A percentile compares a stretch with the other conserved stretches of the same genome.
These are phyloP conservation scores for Acer yangbiense DNA, from an alignment of 345 rosid genomes.

Conservation along the genomic window DNA sequence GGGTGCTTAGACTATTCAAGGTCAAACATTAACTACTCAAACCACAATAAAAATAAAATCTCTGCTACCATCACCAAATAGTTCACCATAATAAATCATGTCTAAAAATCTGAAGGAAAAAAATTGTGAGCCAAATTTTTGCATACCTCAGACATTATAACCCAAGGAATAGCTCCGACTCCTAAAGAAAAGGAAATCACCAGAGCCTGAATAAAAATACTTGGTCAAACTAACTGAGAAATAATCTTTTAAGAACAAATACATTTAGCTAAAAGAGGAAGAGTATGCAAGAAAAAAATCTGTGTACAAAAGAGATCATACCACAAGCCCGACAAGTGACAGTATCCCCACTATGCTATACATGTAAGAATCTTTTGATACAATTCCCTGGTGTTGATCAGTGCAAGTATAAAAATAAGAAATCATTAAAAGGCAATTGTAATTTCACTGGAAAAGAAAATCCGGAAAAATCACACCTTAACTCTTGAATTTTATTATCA, in stretches of 20 bases:
- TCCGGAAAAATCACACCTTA: neutral
- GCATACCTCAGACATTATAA: constrained; percentile 97
- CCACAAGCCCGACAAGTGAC: constrained; percentile 92
- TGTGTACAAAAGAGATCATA: constrained; percentile 28
- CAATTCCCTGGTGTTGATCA: constrained; percentile 43
- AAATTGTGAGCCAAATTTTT: neutral
- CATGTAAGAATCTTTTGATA: constrained; percentile 54
- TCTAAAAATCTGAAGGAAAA: too few relatives aligned
- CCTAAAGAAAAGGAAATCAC: constrained; percentile 86
- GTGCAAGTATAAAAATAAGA: constrained; percentile 15
- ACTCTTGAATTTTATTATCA: neutral
- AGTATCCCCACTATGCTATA: constrained; percentile 66
- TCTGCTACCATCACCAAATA: neutral
- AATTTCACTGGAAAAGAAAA: neutral
- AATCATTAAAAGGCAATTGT: constrained; percentile 12
- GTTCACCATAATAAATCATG: too few relatives aligned
- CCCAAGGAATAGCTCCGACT: constrained; percentile 95
- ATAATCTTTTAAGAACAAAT: neutral
- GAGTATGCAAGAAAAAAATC: neutral
- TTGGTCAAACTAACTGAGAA: neutral
- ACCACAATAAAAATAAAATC: neutral
- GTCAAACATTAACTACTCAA: neutral
- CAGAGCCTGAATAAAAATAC: constrained; percentile 49
- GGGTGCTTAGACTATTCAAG: too few relatives aligned
- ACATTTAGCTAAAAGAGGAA: neutral